Evolutionary conservation across 2,329 filamentous ascomycete genomes (phyloP).

Genomic region (Pezicula radicicola): DNA sequence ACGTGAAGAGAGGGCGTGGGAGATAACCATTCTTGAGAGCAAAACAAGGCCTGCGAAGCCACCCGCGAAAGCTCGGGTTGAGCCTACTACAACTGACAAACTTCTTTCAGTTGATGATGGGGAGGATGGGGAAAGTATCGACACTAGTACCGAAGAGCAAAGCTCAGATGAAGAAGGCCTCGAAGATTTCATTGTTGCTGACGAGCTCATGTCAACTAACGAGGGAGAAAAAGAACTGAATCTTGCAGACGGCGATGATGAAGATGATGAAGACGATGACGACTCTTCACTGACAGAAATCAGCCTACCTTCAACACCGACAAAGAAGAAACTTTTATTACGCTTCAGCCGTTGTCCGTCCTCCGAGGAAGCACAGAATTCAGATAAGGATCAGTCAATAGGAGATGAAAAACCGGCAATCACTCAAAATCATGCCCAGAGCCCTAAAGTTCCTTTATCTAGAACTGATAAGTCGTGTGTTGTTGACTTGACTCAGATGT

Average conservation of each 20-base stretch:
- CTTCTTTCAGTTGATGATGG: background rate
- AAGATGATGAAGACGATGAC: constrained; percentile 4
- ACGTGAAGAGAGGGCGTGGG: constrained; percentile 51
- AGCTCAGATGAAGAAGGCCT: constrained; percentile 44
- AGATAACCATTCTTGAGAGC: constrained; percentile 41
- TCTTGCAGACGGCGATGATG: constrained; percentile 21
- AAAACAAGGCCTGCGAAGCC: constrained; percentile 37
- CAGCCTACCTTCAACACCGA: background rate
- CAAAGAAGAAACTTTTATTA: too few relatives aligned
- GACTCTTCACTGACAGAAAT: constrained; percentile 10
- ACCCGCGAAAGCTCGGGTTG: background rate
- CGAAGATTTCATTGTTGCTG: constrained; percentile 46
- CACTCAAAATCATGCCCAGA: background rate
- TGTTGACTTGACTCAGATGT: too few relatives aligned
- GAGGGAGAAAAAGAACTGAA: constrained; percentile 16
- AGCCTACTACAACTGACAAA: background rate
- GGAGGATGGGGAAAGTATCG: constrained; percentile 21
- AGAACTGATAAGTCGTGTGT: too few relatives aligned
- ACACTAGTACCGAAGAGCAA: constrained; percentile 13
- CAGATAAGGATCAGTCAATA: background rate
- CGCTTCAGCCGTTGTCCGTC: too few relatives aligned
- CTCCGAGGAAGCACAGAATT: too few relatives aligned
- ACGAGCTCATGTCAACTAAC: constrained; percentile 5
- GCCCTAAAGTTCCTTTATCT: background rate
- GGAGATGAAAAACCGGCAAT: background rate